A percentile compares a stretch with the other conserved stretches of the same genome.
These are phyloP conservation scores for Globisporangium nodosum DNA, from an alignment of 352 stramenopile genomes.

Conservation along the genomic window DNA sequence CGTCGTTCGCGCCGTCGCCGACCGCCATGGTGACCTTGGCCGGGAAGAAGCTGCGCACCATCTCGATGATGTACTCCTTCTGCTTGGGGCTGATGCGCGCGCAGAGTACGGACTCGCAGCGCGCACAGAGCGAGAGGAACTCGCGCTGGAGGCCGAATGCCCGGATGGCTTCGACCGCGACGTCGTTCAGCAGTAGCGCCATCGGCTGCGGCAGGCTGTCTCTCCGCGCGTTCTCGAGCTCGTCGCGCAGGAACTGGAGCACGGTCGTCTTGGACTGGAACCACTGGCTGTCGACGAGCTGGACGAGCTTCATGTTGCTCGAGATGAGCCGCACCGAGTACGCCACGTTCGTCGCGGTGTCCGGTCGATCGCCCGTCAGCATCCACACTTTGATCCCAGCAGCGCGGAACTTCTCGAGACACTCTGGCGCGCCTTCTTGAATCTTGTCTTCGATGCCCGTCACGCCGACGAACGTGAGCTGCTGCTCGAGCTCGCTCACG, in stretches of 20 bases:
- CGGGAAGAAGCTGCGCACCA: conserved; percentile 65
- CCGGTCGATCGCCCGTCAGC: conserved; percentile 56
- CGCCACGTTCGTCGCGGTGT: conserved; percentile 64
- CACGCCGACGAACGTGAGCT: conserved; percentile 46
- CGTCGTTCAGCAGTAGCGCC: conserved; percentile 48
- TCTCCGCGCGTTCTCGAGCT: conserved; percentile 14
- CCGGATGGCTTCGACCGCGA: conserved; percentile 37
- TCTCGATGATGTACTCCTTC: conserved; percentile 95
- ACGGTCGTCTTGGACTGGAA: conserved; percentile 15
- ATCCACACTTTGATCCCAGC: conserved; percentile 77
- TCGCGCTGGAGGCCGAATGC: conserved; percentile 30
- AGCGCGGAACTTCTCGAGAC: conserved; percentile 49
- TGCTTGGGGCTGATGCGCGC: conserved; percentile 95
- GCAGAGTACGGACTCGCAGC: conserved; percentile 93
- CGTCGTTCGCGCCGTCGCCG: conserved; percentile 91
- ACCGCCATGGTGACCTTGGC: conserved; percentile 72
- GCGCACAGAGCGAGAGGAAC: conserved; percentile 50
- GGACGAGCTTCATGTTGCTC: conserved; percentile 45
- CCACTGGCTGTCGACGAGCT: conserved; percentile 25
- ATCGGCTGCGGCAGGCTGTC: conserved; percentile 1
- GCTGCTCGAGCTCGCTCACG: conserved; percentile 38
- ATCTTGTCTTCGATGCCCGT: conserved; percentile 69
- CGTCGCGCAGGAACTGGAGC: conserved; percentile 20
- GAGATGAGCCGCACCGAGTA: conserved; percentile 46
- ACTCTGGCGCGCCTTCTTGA: conserved; percentile 47